These are phyloP conservation scores for Gracilariopsis chorda DNA, from an alignment of 23 red algal species.

Conservation along the genomic window DNA sequence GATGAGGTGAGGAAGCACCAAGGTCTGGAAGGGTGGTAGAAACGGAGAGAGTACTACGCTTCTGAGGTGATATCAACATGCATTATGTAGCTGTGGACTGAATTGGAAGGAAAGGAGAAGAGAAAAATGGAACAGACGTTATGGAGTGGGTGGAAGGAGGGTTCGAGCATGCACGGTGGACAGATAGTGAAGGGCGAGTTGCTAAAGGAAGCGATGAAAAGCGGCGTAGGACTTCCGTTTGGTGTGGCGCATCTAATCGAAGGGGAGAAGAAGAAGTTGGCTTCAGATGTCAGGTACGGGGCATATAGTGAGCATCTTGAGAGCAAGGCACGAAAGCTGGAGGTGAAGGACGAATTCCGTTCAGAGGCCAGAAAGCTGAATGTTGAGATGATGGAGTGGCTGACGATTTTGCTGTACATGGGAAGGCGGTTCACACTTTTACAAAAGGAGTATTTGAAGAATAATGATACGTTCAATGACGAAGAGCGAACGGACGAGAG, in stretches of 20 bases:
- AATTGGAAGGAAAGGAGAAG: too few relatives aligned
- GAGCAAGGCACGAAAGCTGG: neutral
- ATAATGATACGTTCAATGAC: neutral
- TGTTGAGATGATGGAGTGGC: neutral
- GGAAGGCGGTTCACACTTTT: neutral
- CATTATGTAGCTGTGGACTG: too few relatives aligned
- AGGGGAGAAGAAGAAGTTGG: neutral
- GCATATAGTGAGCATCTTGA: neutral
- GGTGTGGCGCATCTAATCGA: neutral
- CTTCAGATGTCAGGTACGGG: neutral
- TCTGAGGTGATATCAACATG: too few relatives aligned
- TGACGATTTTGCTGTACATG: neutral
- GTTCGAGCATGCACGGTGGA: neutral
- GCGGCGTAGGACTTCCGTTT: neutral
- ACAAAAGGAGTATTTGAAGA: neutral
- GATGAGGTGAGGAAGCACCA: neutral
- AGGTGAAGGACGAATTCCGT: neutral
- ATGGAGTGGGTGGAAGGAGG: neutral
- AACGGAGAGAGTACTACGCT: too few relatives aligned
- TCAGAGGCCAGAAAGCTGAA: neutral
- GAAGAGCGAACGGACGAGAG: neutral
- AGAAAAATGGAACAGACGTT: neutral
- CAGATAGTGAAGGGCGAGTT: neutral
- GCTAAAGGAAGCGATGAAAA: neutral
- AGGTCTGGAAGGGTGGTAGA: neutral